Evolutionary conservation across 495 filamentous ascomycete genomes (phyloP).

Genomic region (Xylaria grammica): DNA sequence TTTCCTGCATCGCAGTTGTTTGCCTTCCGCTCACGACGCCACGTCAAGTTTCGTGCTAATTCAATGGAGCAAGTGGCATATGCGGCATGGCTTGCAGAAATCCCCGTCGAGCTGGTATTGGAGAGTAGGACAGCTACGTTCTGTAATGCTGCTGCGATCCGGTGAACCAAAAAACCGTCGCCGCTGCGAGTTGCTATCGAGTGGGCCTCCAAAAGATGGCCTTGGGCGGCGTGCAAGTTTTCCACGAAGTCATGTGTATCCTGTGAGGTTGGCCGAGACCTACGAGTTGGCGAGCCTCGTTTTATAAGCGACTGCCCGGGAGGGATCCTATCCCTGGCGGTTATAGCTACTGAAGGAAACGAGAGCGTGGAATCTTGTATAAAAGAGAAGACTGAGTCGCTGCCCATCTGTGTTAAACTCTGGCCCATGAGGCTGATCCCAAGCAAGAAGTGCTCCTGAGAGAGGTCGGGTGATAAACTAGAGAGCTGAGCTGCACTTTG

Average conservation of each 20-base stretch:
- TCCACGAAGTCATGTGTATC: conserved; percentile 57
- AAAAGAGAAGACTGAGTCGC: conserved; percentile 85
- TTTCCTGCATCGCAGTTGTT: conserved; percentile 45
- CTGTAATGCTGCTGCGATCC: conserved; percentile 63
- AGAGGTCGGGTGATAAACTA: conserved; percentile 45
- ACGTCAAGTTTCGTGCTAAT: conserved; percentile 63
- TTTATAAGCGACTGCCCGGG: conserved; percentile 23
- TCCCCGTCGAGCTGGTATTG: conserved; percentile 50
- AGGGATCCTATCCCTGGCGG: conserved; percentile 30
- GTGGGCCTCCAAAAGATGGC: conserved; percentile 62
- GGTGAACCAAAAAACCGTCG: conserved; percentile 55
- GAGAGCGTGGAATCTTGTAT: conserved; percentile 91
- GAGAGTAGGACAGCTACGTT: conserved; percentile 70
- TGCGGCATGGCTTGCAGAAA: conserved; percentile 53
- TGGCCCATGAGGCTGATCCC: conserved; percentile 63
- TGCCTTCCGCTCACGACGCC: conserved; percentile 63
- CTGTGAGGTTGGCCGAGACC: conserved; percentile 26
- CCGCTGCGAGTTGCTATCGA: conserved; percentile 55
- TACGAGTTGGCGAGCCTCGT: conserved; percentile 32
- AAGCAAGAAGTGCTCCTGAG: conserved; percentile 58
- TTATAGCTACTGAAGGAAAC: conserved; percentile 65
- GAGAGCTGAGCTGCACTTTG: conserved; percentile 50
- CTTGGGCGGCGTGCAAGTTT: conserved; percentile 65
- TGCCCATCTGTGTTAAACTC: conserved; percentile 69
- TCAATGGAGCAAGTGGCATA: conserved; percentile 67